Evolutionary conservation across 805 yeast genomes (phyloP).

Genomic region (Hanseniaspora clermontiae): DNA sequence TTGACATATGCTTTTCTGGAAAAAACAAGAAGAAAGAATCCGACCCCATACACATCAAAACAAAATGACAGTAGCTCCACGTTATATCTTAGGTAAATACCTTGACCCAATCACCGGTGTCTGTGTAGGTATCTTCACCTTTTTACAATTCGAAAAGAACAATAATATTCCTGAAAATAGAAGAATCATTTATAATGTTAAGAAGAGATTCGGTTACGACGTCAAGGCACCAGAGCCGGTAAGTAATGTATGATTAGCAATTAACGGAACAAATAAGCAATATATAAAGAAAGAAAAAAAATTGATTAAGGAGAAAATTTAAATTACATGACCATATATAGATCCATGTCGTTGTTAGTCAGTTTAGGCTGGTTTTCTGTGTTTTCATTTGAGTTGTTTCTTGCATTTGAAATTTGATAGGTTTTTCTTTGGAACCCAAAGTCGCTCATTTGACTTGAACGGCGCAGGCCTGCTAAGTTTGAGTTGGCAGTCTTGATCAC

Average conservation of each 20-base stretch:
- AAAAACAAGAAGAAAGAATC: no score
- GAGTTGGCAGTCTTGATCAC: background rate
- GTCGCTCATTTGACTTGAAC: background rate
- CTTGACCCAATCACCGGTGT: constrained; percentile 8
- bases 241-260: background rate
- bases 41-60: background rate
- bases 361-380: background rate
- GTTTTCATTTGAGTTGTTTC: background rate
- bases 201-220: background rate
- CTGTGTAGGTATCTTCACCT: constrained; percentile 8
- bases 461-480: background rate
- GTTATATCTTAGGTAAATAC: constrained; percentile 11
- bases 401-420: background rate
- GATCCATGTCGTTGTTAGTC: background rate
- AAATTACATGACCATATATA: constrained; percentile 2
- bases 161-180: constrained; percentile 12
- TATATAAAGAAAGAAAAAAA: background rate
- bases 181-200: constrained; percentile 8
- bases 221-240: background rate
- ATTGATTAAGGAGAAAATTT: background rate
- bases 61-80: background rate
- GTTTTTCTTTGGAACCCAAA: background rate
- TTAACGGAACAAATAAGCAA: background rate
- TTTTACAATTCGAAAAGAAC: constrained; percentile 9
- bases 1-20: no score